Base-by-base conservation (phyloP, 2,329 filamentous ascomycete species). In the Ophiostoma australiae region DNA sequence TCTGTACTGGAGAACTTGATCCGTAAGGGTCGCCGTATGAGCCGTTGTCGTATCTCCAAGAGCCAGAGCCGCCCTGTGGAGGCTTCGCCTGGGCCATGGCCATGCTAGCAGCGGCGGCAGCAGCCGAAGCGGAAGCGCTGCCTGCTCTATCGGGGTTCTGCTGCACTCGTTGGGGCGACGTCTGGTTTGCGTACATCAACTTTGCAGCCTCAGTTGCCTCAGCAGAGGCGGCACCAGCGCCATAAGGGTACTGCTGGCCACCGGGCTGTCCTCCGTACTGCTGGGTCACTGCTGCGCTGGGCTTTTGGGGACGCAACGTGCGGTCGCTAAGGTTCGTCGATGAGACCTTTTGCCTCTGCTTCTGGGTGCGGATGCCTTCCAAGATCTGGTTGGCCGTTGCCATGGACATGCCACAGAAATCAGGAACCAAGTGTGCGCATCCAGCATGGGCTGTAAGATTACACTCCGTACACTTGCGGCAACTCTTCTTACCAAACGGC, bases 381-480 rank as follows among this genome's bases (percentile, higher is more conserved):
- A 98, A 81, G 74, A 99, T 97, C 78, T 96, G 89, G 79, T 97
- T 98, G 63, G 95, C 95, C 52, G 92, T 91, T 71, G 95, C 91
- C 95, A 98, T 98, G 37, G 93, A 96, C 93, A 99, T 99, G 76
- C 95, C 95, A 79, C 95, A 99, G 82, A 99, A 99, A 80, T 99
- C 95, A 27, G 95, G 95, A 41, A 99, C 94, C 75, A 99, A 87
- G 80, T 99, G 95, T 27, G 93, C 92, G 80, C 95, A 99, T 72
- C 91, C 87, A 27, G 93, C 90, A 80, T 99, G 95, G 73, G 92
- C 94, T 33, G 94, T 97, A 73, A 97, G 90, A 75, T 86, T 86
- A 80, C 95, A 99, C 87, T 99, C 95, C 1, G 89, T 88, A 80
- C 95, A 99, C 81, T 94, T 96, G 77, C 95, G 89, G 78, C 91